Evolutionary conservation across 805 yeast genomes (phyloP), one percentile per base, ranked within the genome.

Genomic region (Nakazawaea wickerhamii): DNA sequence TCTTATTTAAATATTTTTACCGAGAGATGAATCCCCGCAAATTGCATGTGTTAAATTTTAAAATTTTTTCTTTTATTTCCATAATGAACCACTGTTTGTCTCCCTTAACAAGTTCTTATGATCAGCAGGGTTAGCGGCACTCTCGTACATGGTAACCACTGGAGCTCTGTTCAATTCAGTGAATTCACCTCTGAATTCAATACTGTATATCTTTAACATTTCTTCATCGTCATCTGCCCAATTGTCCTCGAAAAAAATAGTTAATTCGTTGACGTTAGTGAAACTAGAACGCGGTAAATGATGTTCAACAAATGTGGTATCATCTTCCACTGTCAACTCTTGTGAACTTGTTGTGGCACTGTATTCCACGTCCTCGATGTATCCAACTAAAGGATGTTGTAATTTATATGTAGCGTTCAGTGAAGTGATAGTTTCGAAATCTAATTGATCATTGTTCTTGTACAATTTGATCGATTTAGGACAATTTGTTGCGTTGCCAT

Each of bases 81-180:
- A 14, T 15, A 17, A 17, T 31, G 9, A 18, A 31, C 9, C 34
- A 20, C 8, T 18, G 8, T 48, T 50, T 37, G 56, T 58, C 19
- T 51, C 47, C 14, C 44, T 36, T 14, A 55, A 59, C 35, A 61
- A 17, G 38, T 61, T 70, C 50, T 72, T 78, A 59, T 91, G 97
- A 57, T 90, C 97, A 1, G 82, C 77, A 0, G 96, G 96, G 58
- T 90, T 90, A 3, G 97, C 93, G 0, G 96, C 95, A 43, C 89
- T 76, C 61, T 91, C 98, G 59, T 90, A 91, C 17, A 85, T 55
- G 0, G 95, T 71, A 13, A 84, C 70, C 14, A 87, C 76, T 0
- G 96, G 95, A 32, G 84, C 86, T 48, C 72, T 73, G 25, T 66
- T 58, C 38, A 84, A 57, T 28, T 71, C 75, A 5, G 75, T 67